These are phyloP conservation scores for Ganoderma leucocontextum DNA, from an alignment of 1,284 basidiomycete genomes.

Conservation along the genomic window DNA sequence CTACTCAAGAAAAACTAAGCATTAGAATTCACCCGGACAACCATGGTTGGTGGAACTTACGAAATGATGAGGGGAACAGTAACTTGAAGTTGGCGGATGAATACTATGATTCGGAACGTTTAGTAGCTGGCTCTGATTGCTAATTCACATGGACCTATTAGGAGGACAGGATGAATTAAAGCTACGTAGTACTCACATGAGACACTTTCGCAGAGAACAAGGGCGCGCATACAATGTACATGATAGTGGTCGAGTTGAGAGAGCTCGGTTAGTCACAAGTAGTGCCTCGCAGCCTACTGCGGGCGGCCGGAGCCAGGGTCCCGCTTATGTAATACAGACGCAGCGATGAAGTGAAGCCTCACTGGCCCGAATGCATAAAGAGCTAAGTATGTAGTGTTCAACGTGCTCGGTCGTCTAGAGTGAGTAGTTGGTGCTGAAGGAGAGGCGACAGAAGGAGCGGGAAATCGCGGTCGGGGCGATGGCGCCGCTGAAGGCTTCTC, in stretches of 20 bases:
- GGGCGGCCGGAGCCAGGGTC: no score
- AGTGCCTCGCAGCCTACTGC: neutral
- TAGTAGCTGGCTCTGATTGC: neutral
- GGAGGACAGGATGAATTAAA: neutral
- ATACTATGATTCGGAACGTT: neutral
- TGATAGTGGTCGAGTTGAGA: neutral
- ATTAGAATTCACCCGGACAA: neutral
- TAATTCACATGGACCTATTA: neutral
- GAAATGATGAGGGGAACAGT: neutral
- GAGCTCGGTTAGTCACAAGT: neutral
- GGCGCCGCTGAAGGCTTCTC: slow-evolving; percentile 70
- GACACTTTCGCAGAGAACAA: neutral
- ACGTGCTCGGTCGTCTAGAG: slow-evolving; percentile 74
- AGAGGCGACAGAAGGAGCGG: slow-evolving; percentile 59
- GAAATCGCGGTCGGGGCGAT: slow-evolving; percentile 79
- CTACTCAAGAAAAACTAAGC: neutral
- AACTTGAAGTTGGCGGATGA: neutral
- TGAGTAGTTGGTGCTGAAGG: slow-evolving; percentile 62
- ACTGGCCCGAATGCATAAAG: no score
- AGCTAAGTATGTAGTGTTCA: no score
- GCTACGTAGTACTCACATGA: neutral
- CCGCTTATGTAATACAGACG: neutral
- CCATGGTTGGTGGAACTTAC: neutral
- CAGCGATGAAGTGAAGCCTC: no score
- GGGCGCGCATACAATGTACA: neutral